These are phyloP conservation scores for Xylona heveae DNA, from an alignment of 495 filamentous ascomycete genomes.

Conservation along the genomic window DNA sequence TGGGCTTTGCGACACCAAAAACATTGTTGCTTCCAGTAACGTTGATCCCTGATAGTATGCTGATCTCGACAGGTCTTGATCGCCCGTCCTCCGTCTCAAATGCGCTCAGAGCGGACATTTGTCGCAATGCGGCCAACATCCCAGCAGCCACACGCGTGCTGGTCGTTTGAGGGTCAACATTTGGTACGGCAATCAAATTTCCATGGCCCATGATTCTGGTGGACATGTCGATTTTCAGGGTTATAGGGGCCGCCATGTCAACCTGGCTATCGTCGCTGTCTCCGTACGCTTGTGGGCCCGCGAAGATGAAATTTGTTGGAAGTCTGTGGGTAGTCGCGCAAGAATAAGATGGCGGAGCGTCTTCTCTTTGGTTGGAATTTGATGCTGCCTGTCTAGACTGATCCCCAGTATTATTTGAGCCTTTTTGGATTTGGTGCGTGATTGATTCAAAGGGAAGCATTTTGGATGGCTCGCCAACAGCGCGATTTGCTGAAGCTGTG, in stretches of 20 bases:
- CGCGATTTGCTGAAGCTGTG: too few species aligned
- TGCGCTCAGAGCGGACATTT: background rate
- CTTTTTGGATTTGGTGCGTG: too few species aligned
- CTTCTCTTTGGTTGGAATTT: too few species aligned
- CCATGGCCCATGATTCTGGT: conserved; percentile 4
- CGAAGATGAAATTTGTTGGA: too few species aligned
- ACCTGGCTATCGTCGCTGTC: conserved; percentile 2
- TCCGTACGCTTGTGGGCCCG: too few species aligned
- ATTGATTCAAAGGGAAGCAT: too few species aligned
- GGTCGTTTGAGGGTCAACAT: conserved; percentile 1
- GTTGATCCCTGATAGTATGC: conserved; percentile 1
- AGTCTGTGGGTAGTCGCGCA: too few species aligned
- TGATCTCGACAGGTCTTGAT: conserved; percentile 1
- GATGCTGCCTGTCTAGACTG: too few species aligned
- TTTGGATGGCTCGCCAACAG: too few species aligned
- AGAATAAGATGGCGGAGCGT: too few species aligned
- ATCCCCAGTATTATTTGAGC: too few species aligned
- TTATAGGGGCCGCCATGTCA: background rate
- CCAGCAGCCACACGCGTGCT: background rate
- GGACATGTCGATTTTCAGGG: conserved; percentile 1
- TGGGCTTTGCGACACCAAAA: conserved; percentile 1
- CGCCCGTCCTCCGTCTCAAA: background rate
- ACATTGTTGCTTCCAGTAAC: conserved; percentile 3
- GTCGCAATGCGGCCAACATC: background rate
- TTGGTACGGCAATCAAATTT: conserved; percentile 1